Percentiles rank a stretch among this genome's conserved stretches.
Conservation (phyloP, 495 filamentous ascomycete species). For the Penicillium egyptiacum region DNA sequence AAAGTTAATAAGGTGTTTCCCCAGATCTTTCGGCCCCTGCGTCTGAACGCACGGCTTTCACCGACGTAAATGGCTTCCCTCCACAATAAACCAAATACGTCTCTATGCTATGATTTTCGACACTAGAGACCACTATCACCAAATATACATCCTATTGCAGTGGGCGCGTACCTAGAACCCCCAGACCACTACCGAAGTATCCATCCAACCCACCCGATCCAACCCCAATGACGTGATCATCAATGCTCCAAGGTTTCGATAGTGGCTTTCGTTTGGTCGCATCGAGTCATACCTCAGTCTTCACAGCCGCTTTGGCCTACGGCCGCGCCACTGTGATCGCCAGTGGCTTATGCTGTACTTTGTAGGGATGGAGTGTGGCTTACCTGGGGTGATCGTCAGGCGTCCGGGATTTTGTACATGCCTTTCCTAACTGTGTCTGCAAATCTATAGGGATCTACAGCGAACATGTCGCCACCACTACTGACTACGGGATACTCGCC, state of each 20-base stretch:
- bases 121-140: neutral
- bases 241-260: conserved; percentile 18
- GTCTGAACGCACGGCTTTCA: conserved; percentile 23
- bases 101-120: neutral
- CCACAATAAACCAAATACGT: conserved; percentile 8
- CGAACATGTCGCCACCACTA: conserved; percentile 11
- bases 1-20: conserved; percentile 1
- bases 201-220: neutral
- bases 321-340: conserved; percentile 13
- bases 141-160: neutral
- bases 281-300: conserved; percentile 25
- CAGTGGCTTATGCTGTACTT: conserved; percentile 14
- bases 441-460: conserved; percentile 5
- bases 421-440: conserved; percentile 13
- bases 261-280: conserved; percentile 18
- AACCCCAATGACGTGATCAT: conserved; percentile 7
- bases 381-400: conserved; percentile 8
- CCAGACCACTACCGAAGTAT: neutral
- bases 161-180: neutral
- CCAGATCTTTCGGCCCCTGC: conserved; percentile 25
- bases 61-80: neutral
- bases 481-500: neutral
- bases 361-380: conserved; percentile 19
- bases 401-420: conserved; percentile 16
- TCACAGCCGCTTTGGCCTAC: neutral